Percentiles rank a stretch among this genome's conserved stretches.
These are phyloP conservation scores for Pseudomassariella vexata DNA, from an alignment of 2,329 filamentous ascomycete genomes.

Conservation along the genomic window DNA sequence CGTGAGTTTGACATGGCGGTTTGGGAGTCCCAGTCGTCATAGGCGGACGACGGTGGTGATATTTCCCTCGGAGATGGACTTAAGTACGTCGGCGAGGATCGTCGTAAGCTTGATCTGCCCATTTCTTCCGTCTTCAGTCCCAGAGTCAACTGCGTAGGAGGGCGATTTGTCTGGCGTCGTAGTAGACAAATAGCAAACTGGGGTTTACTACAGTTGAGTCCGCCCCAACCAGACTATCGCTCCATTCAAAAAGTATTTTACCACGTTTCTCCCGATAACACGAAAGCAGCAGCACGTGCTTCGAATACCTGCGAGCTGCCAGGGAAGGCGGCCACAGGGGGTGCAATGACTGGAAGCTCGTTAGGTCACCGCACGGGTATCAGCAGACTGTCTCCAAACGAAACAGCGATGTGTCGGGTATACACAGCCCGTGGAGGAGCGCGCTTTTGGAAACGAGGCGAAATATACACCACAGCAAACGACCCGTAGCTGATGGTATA, in stretches of 20 bases:
- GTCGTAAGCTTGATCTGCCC: slow-evolving; percentile 40
- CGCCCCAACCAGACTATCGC: slow-evolving; percentile 12
- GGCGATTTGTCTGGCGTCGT: slow-evolving; percentile 14
- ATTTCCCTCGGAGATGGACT: slow-evolving; percentile 34
- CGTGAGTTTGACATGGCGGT: slow-evolving; percentile 42
- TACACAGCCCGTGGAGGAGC: too few relatives aligned
- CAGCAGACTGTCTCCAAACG: slow-evolving; percentile 13
- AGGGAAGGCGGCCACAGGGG: too few relatives aligned
- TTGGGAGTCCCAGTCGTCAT: slow-evolving; percentile 36
- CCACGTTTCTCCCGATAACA: too few relatives aligned
- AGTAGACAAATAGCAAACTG: slow-evolving; percentile 18
- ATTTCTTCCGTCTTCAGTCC: too few relatives aligned
- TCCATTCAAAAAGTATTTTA: slow-evolving; percentile 12
- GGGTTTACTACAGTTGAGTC: slow-evolving; percentile 14
- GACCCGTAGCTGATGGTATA: too few relatives aligned
- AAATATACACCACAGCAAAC: too few relatives aligned
- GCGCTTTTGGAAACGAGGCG: too few relatives aligned
- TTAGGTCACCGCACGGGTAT: slow-evolving; percentile 12
- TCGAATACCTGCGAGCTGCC: too few relatives aligned
- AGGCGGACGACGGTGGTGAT: slow-evolving; percentile 38
- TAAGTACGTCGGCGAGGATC: slow-evolving; percentile 36
- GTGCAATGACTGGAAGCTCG: slow-evolving; percentile 11
- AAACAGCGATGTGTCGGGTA: slow-evolving; percentile 1
- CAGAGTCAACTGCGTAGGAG: too few relatives aligned
- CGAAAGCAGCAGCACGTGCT: too few relatives aligned